phyloP scores from a whole-genome alignment of 495 filamentous ascomycete genomes.

The Aspergillus campestris region DNA sequence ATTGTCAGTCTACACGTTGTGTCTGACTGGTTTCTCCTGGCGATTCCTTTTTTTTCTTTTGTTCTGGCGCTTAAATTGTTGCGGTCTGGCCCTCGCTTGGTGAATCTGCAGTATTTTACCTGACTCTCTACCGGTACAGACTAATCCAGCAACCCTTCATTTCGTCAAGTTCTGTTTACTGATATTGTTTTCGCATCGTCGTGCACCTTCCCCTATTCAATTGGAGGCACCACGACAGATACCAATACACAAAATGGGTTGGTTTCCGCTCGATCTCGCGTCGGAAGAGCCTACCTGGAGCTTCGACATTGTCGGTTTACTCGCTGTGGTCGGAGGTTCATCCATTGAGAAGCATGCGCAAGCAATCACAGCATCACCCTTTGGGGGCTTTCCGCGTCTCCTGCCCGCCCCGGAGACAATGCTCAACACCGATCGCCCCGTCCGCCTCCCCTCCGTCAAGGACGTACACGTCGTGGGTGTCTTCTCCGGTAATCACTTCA shows the following conservation, averaged over 20 bases:
- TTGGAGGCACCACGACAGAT: too few species aligned
- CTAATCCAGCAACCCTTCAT: too few species aligned
- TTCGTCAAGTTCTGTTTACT: too few species aligned
- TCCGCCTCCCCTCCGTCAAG: conserved; percentile 41
- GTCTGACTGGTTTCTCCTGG: too few species aligned
- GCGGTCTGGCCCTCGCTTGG: too few species aligned
- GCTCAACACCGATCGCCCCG: conserved; percentile 45
- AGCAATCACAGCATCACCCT: conserved; percentile 42
- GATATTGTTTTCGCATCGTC: too few species aligned
- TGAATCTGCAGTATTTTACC: too few species aligned
- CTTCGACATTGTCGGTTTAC: conserved; percentile 50
- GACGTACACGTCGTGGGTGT: conserved; percentile 46
- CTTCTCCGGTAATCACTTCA: conserved; percentile 41
- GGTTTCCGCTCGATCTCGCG: background rate
- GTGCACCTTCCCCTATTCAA: too few species aligned
- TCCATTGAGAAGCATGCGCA: conserved; percentile 46
- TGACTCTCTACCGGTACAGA: too few species aligned
- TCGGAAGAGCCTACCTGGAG: background rate
- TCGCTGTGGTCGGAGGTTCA: conserved; percentile 53
- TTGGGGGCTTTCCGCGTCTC: conserved; percentile 52
- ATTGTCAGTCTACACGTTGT: too few species aligned
- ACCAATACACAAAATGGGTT: background rate
- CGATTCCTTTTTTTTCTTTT: too few species aligned
- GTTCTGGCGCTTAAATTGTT: too few species aligned
- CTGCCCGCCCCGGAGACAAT: conserved; percentile 58